Evolutionary conservation across 2,329 filamentous ascomycete species (phyloP).

Genomic region (Microcera coccophila): DNA sequence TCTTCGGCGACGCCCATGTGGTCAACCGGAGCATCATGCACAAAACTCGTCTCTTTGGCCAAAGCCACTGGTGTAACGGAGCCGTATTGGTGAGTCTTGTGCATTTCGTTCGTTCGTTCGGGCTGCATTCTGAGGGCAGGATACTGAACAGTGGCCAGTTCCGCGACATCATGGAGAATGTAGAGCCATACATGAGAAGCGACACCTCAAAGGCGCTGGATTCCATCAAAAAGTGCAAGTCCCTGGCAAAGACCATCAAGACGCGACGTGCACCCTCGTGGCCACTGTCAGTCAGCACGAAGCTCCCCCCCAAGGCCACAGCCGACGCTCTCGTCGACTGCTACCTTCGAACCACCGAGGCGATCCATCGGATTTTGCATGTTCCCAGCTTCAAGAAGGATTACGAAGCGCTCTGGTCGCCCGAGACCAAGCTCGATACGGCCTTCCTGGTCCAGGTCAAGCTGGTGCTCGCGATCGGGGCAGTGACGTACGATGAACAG

Average conservation of each 20-base stretch:
- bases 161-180: slow-evolving; percentile 40
- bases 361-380: slow-evolving; percentile 48
- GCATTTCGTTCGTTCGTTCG: not conserved
- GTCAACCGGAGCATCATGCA: slow-evolving; percentile 45
- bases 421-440: slow-evolving; percentile 28
- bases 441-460: slow-evolving; percentile 55
- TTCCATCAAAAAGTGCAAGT: slow-evolving; percentile 49
- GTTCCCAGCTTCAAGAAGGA: slow-evolving; percentile 46
- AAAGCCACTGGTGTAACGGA: slow-evolving; percentile 54
- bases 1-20: slow-evolving; percentile 27
- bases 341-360: slow-evolving; percentile 48
- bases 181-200: slow-evolving; percentile 41
- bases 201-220: slow-evolving; percentile 34
- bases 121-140: not conserved
- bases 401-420: slow-evolving; percentile 50
- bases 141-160: slow-evolving; percentile 30
- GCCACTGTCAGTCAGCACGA: slow-evolving; percentile 39
- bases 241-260: slow-evolving; percentile 51
- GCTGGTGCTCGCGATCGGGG: slow-evolving; percentile 55
- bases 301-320: slow-evolving; percentile 45
- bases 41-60: slow-evolving; percentile 55
- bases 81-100: slow-evolving; percentile 39
- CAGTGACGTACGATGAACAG: slow-evolving; percentile 45
- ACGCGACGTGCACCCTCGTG: slow-evolving; percentile 43
- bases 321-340: slow-evolving; percentile 46